Percentiles rank a stretch among this genome's conserved stretches.
phyloP scores from a whole-genome alignment of 2,329 filamentous ascomycete species.

The Neurospora crassa region DNA sequence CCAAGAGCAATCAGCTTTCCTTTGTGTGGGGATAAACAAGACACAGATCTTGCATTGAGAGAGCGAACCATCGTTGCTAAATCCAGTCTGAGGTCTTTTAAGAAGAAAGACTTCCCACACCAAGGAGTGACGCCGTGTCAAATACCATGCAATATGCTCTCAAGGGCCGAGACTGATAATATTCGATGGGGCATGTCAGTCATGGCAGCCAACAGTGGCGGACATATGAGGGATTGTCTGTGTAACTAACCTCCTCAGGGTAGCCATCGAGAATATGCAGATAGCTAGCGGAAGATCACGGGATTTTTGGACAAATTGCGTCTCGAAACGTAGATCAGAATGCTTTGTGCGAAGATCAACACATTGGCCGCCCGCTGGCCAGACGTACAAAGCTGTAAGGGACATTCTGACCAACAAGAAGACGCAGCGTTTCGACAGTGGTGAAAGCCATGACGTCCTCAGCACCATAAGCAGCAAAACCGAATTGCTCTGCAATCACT shows the following conservation, averaged over 20 bases:
- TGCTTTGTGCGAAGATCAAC: conserved; percentile 22
- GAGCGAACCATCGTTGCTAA: background rate
- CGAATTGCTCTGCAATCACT: conserved; percentile 59
- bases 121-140: background rate
- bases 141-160: background rate
- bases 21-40: background rate
- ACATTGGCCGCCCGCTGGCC: conserved; percentile 46
- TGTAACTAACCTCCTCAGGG: background rate
- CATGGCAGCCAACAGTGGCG: background rate
- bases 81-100: background rate
- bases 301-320: background rate
- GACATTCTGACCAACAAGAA: conserved; percentile 78
- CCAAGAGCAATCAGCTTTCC: background rate
- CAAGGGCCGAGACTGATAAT: background rate
- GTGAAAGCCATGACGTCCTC: conserved; percentile 77
- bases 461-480: conserved; percentile 71
- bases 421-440: conserved; percentile 68
- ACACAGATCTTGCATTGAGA: background rate
- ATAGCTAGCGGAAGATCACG: background rate
- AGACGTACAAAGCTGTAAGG: conserved; percentile 79
- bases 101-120: background rate
- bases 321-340: background rate
- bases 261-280: background rate
- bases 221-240: background rate
- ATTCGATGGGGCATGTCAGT: background rate